These are phyloP conservation scores for Trichoderma gamsii DNA, from an alignment of 495 filamentous ascomycete genomes.

Conservation along the genomic window DNA sequence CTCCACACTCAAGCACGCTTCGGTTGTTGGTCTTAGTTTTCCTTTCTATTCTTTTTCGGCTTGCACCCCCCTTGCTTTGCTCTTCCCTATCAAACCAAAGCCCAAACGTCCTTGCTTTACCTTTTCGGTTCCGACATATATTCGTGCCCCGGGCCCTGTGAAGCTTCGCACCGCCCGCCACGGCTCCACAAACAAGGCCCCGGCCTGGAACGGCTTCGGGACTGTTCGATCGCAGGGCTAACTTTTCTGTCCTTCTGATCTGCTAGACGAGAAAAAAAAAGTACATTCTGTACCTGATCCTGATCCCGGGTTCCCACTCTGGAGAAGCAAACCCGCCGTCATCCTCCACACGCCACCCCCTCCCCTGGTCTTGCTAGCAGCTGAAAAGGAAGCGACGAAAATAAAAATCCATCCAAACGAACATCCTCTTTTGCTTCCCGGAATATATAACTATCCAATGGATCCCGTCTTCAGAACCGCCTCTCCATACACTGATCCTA, in stretches of 20 bases:
- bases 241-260: constrained; percentile 8
- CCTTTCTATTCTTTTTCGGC: not conserved
- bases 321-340: constrained; percentile 19
- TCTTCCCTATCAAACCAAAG: not conserved
- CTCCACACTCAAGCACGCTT: not conserved
- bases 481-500: constrained; percentile 46
- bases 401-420: constrained; percentile 18
- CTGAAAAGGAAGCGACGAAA: not conserved
- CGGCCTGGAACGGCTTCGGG: not conserved
- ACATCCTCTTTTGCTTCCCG: constrained; percentile 22
- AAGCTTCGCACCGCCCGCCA: constrained; percentile 13
- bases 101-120: not conserved
- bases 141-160: constrained; percentile 1
- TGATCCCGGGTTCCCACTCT: not conserved
- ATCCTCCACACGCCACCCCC: constrained; percentile 18
- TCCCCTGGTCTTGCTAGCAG: constrained; percentile 16
- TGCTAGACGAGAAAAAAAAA: constrained; percentile 17
- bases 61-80: not conserved
- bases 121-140: constrained; percentile 4
- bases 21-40: not conserved
- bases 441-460: constrained; percentile 37
- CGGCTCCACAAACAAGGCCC: not conserved
- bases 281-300: constrained; percentile 21
- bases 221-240: constrained; percentile 26
- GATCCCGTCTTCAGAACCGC: constrained; percentile 42